A percentile compares a stretch with the other conserved stretches of the same genome.
These are phyloP conservation scores for Ambrosiella xylebori DNA, from an alignment of 2,329 filamentous ascomycete genomes.

Conservation along the genomic window DNA sequence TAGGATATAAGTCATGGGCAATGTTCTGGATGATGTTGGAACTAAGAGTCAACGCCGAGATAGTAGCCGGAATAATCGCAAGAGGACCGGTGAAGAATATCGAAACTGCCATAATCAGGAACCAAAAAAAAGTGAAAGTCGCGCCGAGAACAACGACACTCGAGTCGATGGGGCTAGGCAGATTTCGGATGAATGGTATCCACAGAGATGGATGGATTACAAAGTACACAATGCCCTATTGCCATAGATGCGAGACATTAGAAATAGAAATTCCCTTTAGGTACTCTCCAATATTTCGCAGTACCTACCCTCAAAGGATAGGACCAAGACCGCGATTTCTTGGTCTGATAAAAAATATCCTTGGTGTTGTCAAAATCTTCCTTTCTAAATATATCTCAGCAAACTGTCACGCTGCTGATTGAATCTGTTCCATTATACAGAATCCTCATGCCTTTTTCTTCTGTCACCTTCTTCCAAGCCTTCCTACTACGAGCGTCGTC, in stretches of 20 bases:
- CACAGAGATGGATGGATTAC: conserved; percentile 36
- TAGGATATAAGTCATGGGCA: conserved; percentile 55
- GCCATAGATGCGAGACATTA: too few species aligned
- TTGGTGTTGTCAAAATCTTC: conserved; percentile 3
- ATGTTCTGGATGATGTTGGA: conserved; percentile 39
- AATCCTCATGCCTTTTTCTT: not conserved
- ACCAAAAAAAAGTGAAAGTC: conserved; percentile 82
- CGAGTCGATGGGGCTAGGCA: conserved; percentile 47
- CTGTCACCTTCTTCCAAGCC: not conserved
- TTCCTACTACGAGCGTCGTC: not conserved
- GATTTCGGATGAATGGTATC: conserved; percentile 38
- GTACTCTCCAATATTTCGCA: not conserved
- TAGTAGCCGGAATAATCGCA: conserved; percentile 53
- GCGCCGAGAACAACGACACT: conserved; percentile 53
- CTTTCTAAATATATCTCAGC: conserved; percentile 2
- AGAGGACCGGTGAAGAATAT: conserved; percentile 73
- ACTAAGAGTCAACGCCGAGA: conserved; percentile 49
- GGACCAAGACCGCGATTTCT: conserved; percentile 21
- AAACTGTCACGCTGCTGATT: not conserved
- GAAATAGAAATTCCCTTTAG: not conserved
- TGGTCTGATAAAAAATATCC: conserved; percentile 2
- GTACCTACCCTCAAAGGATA: conserved; percentile 56
- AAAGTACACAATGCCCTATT: conserved; percentile 42
- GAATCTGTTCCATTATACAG: not conserved
- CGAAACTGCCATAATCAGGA: conserved; percentile 68